Conservation (phyloP, 2,329 filamentous ascomycete genomes). For the Alternaria postmessia region DNA sequence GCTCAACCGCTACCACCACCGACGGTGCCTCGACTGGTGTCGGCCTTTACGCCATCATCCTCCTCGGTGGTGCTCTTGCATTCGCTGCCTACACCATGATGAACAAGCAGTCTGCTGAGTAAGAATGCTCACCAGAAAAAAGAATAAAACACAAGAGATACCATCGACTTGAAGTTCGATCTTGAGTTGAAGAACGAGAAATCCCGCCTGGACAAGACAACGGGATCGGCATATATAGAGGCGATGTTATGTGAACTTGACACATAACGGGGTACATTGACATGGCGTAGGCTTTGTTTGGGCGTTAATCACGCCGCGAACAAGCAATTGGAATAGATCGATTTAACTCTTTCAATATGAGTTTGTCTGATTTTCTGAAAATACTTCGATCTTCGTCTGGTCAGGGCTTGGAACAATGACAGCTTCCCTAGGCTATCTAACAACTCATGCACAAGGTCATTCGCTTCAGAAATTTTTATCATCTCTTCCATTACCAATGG, state of each 20-base stretch:
- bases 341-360: neutral
- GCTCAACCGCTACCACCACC: slow-evolving; percentile 58
- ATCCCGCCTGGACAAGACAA: neutral
- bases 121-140: neutral
- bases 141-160: neutral
- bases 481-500: too few species aligned
- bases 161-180: neutral
- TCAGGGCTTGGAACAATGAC: neutral
- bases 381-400: neutral
- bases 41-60: slow-evolving; percentile 80
- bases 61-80: slow-evolving; percentile 77
- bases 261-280: neutral
- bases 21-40: slow-evolving; percentile 70
- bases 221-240: slow-evolving; percentile 1
- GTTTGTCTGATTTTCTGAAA: neutral
- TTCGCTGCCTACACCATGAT: slow-evolving; percentile 89
- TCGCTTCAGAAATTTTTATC: too few species aligned
- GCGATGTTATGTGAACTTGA: neutral
- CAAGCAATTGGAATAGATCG: slow-evolving; percentile 6
- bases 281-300: neutral
- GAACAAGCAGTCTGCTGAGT: slow-evolving; percentile 59
- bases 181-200: neutral
- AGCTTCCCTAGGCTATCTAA: too few species aligned
- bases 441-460: too few species aligned
- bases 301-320: neutral